Evolutionary conservation across 164 flowering plant genomes (phyloP), one percentile per base, ranked within the genome.

Genomic region (Dillenia turbinata): DNA sequence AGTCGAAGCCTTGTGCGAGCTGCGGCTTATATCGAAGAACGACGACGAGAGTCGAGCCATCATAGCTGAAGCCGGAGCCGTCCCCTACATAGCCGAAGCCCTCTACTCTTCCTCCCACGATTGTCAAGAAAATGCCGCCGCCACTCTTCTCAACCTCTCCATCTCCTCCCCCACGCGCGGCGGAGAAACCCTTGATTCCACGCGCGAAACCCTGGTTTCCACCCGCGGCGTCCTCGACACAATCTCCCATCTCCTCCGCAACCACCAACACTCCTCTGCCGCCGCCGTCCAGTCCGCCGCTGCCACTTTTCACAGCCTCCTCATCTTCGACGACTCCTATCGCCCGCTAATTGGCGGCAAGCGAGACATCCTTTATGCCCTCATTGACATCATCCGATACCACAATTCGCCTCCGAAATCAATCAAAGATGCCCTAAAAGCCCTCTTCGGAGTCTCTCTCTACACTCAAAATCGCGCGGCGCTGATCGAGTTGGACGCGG

Each of bases 201-300:
- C 71, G 54, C 82, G 88, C 13, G 78, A 74, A 1, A 46, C 77
- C 5, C 76, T 94, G 63, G 79, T 91, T 78, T 77, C 93, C 61
- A 79, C 96, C 8, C 88, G 69, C 52, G 92, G 92, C 64, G 77
- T 94, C 51, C 86, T 91, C 48, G 99, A 94, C 74, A 85, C 96
- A 7, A 50, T 94, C 44, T 81, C 96, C 53, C 89, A 94, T 73
- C 75, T 75, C 15, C 92, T 94, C 53, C 69, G 79, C 19, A 70
- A 75, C 65, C 84, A 73, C 55, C 12, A 77, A 43, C n/a, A 80
- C 10, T 61, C 88, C 15, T 66, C 82, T 44, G 52, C 77, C 8
- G 59, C 75, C 69, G 78, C 86, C 47, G 79, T 83, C 53, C 96
- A 88, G 54, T 78, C 87, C 26, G 79, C 81, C 62, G 88, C 94